Conservation (phyloP, 805 yeast genomes). For the Ogataea salicorniae region DNA sequence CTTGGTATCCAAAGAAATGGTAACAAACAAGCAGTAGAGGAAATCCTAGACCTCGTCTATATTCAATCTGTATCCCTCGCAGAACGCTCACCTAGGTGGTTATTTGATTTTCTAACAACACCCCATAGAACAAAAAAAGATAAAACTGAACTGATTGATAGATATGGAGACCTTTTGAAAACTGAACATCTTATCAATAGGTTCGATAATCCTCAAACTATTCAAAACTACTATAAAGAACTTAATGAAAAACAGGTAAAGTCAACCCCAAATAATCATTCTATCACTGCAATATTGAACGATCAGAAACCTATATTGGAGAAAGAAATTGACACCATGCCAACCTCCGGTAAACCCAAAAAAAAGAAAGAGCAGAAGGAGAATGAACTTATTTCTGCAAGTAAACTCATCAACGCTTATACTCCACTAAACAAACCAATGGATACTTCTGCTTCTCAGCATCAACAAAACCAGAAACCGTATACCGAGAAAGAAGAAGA, state of each 20-base stretch:
- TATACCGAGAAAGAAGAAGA: too few relatives aligned
- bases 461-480: too few relatives aligned
- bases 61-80: slow-evolving; percentile 1
- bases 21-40: slow-evolving; percentile 4
- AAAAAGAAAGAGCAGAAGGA: too few relatives aligned
- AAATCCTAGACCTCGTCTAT: slow-evolving; percentile 8
- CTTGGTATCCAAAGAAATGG: slow-evolving; percentile 4
- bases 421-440: too few relatives aligned
- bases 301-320: neutral
- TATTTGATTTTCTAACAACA: slow-evolving; percentile 6
- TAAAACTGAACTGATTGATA: slow-evolving; percentile 5
- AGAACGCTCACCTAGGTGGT: slow-evolving; percentile 14
- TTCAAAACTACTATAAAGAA: slow-evolving; percentile 1
- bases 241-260: neutral
- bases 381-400: too few relatives aligned
- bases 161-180: slow-evolving; percentile 4
- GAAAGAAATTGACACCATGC: neutral
- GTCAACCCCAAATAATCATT: neutral
- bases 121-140: slow-evolving; percentile 3
- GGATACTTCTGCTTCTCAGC: too few relatives aligned
- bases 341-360: neutral
- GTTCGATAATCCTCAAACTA: neutral
- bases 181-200: slow-evolving; percentile 4
- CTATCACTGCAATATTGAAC: neutral
- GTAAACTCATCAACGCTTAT: too few relatives aligned